Evolutionary conservation across 2,329 filamentous ascomycete genomes (phyloP).

Genomic region (Monosporascus ibericus): DNA sequence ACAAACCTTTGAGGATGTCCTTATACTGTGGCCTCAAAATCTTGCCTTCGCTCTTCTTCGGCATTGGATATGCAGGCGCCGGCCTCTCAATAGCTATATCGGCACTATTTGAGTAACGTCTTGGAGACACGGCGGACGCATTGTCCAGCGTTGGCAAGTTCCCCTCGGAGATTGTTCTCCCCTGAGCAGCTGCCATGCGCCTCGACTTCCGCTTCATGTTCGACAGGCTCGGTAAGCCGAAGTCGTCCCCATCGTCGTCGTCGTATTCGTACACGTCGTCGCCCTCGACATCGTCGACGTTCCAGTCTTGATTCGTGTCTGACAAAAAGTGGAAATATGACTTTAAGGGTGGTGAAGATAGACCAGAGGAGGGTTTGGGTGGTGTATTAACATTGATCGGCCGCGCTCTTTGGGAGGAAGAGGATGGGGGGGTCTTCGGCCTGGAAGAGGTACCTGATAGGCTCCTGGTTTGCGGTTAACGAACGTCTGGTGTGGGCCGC

Average conservation of each 20-base stretch:
- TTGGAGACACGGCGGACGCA: conserved; percentile 33
- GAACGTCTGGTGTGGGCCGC: conserved; percentile 1
- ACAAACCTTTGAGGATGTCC: conserved; percentile 71
- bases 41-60: conserved; percentile 88
- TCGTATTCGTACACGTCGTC: conserved; percentile 75
- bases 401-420: conserved; percentile 46
- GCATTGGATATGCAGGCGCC: conserved; percentile 73
- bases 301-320: conserved; percentile 78
- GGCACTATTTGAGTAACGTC: conserved; percentile 74
- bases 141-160: conserved; percentile 32
- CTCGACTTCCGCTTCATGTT: conserved; percentile 75
- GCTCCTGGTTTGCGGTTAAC: conserved; percentile 38
- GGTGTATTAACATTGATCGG: conserved; percentile 52
- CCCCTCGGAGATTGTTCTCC: conserved; percentile 24
- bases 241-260: conserved; percentile 89
- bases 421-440: conserved; percentile 71
- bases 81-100: conserved; percentile 92
- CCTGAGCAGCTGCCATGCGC: conserved; percentile 42
- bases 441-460: conserved; percentile 55
- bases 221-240: conserved; percentile 85
- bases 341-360: conserved; percentile 60
- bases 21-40: conserved; percentile 96
- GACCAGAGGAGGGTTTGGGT: conserved; percentile 43
- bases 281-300: conserved; percentile 53
- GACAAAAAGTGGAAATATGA: conserved; percentile 78